Percentiles rank a stretch among this genome's conserved stretches.
These are phyloP conservation scores for Cylindrotheca closterium DNA, from an alignment of 108 stramenopile species.

Conservation along the genomic window DNA sequence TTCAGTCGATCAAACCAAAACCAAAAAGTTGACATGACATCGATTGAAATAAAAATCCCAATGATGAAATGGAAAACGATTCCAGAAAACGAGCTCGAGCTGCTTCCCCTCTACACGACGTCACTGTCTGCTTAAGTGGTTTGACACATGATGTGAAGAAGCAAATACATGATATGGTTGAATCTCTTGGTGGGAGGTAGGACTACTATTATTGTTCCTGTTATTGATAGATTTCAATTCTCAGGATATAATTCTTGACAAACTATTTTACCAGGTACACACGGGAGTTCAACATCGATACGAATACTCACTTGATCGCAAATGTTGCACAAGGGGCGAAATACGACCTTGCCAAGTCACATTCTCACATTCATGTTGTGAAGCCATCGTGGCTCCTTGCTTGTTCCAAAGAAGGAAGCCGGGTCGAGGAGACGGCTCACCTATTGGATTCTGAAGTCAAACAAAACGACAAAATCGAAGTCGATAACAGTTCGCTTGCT, in stretches of 20 bases:
- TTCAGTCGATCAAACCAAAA: no score
- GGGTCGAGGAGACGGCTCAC: conserved; percentile 26
- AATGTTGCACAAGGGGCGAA: conserved; percentile 38
- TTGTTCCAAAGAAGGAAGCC: conserved; percentile 7
- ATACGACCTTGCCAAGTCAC: conserved; percentile 32
- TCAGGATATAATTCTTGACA: not conserved
- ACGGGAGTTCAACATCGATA: conserved; percentile 35
- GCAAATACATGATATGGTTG: conserved; percentile 30
- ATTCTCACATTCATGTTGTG: conserved; percentile 36
- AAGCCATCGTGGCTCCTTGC: conserved; percentile 39
- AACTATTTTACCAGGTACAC: conserved; percentile 28
- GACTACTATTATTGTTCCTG: not conserved
- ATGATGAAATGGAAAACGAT: no score
- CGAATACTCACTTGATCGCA: conserved; percentile 55
- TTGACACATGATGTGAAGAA: conserved; percentile 29
- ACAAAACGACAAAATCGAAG: not conserved
- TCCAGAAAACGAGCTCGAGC: not conserved
- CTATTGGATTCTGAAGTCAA: not conserved
- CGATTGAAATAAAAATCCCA: no score
- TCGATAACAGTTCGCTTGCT: no score
- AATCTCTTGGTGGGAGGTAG: conserved; percentile 43
- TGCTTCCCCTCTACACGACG: conserved; percentile 19
- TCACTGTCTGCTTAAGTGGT: conserved; percentile 46
- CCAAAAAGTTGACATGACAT: no score
- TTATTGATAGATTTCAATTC: not conserved